Evolutionary conservation across 768 basidiomycete species (phyloP).

Genomic region (Lactarius sp.): DNA sequence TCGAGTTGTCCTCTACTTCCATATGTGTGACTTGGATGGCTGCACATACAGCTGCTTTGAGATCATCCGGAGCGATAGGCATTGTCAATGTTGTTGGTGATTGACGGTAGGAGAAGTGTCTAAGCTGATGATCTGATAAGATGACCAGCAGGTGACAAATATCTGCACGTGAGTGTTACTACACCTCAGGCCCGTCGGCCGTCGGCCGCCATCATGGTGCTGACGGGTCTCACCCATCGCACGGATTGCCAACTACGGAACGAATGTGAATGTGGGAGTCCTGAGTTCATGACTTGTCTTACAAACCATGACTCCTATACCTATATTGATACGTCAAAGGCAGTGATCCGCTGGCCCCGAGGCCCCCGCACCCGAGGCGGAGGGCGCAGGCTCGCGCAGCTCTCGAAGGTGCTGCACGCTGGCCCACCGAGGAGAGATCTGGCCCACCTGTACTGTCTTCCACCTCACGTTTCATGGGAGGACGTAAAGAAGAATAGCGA

Average conservation of each 20-base stretch:
- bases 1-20: conserved; percentile 72
- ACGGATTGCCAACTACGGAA: background rate
- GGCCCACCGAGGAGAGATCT: conserved; percentile 52
- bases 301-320: background rate
- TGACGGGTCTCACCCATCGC: no score
- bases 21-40: conserved; percentile 62
- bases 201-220: no score
- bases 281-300: background rate
- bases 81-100: conserved; percentile 35
- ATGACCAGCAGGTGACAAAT: background rate
- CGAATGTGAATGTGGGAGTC: background rate
- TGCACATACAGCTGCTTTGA: conserved; percentile 61
- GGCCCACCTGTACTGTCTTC: conserved; percentile 43
- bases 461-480: conserved; percentile 48
- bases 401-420: conserved; percentile 49
- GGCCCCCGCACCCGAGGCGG: conserved; percentile 61
- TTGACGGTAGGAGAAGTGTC: background rate
- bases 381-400: conserved; percentile 53
- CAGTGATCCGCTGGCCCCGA: conserved; percentile 53
- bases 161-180: no score
- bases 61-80: conserved; percentile 52
- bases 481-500: conserved; percentile 47
- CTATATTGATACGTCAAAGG: conserved; percentile 31
- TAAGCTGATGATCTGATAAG: conserved; percentile 18
- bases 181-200: no score